Conservation (phyloP, 2,329 filamentous ascomycete genomes). For the Lasiodiplodia gonubiensis region DNA sequence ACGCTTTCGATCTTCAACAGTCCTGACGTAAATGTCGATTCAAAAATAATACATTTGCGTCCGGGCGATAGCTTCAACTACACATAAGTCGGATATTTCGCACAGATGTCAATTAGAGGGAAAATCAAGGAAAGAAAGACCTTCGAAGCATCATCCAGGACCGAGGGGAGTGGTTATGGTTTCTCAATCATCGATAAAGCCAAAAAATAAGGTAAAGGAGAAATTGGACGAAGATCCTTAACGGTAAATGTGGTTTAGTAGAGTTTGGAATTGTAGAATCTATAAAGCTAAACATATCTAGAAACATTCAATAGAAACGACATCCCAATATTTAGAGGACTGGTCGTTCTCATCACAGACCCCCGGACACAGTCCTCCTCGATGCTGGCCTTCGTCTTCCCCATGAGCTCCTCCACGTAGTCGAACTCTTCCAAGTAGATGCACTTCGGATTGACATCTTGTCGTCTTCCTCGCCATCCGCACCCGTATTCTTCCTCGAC, state of each 20-base stretch:
- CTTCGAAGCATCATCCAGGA: too few species aligned
- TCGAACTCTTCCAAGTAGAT: slow-evolving; percentile 18
- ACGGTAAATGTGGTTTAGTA: background rate
- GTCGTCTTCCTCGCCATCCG: slow-evolving; percentile 11
- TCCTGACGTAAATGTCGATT: too few species aligned
- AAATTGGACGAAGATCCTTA: background rate
- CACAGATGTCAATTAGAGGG: too few species aligned
- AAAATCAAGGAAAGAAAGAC: too few species aligned
- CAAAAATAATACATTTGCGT: too few species aligned
- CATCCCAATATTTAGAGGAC: background rate
- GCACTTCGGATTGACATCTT: slow-evolving; percentile 19
- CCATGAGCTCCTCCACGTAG: slow-evolving; percentile 18
- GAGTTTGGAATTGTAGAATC: background rate
- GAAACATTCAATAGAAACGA: background rate
- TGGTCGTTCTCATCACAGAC: background rate
- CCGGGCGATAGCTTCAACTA: too few species aligned
- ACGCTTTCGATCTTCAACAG: too few species aligned
- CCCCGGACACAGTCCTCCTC: slow-evolving; percentile 5
- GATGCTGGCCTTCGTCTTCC: background rate
- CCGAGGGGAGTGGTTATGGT: too few species aligned
- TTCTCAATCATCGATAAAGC: too few species aligned
- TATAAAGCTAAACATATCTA: background rate
- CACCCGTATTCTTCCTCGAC: background rate
- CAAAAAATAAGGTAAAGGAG: too few species aligned
- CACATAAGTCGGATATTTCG: too few species aligned